Conservation (phyloP, 768 basidiomycete species). For the Pleurotus sapidus region DNA sequence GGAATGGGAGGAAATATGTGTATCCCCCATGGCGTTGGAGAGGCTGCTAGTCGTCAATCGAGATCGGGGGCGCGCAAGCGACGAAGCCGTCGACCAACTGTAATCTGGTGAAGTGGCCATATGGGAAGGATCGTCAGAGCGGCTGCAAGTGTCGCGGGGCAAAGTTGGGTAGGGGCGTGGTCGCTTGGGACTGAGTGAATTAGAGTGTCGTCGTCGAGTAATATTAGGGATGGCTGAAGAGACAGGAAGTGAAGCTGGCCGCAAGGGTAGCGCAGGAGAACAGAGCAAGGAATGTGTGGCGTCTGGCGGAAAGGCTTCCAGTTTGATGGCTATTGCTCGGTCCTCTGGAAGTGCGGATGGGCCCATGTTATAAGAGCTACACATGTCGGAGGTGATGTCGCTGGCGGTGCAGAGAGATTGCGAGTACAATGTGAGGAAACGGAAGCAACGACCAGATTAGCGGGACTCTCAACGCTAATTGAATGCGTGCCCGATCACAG, state of each 20-base stretch:
- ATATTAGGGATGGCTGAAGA: conserved; percentile 1
- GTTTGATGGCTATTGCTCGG: conserved; percentile 40
- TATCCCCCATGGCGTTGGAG: conserved; percentile 63
- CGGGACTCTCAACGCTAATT: not conserved
- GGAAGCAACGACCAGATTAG: conserved; percentile 18
- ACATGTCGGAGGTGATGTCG: conserved; percentile 10
- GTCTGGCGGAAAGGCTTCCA: conserved; percentile 31
- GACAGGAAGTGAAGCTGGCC: conserved; percentile 6
- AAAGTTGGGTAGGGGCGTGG: conserved; percentile 33
- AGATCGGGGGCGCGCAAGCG: conserved; percentile 33
- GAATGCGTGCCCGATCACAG: not conserved
- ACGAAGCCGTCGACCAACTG: conserved; percentile 21
- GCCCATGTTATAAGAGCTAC: conserved; percentile 4
- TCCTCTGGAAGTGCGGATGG: conserved; percentile 26
- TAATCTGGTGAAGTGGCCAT: conserved; percentile 35
- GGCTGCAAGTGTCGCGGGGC: conserved; percentile 24
- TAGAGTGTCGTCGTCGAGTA: conserved; percentile 8
- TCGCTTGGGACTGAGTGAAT: conserved; percentile 25
- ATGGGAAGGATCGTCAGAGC: conserved; percentile 26
- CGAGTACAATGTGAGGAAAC: conserved; percentile 4
- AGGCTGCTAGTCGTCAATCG: conserved; percentile 42
- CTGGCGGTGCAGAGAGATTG: conserved; percentile 39
- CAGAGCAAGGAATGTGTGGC: conserved; percentile 33
- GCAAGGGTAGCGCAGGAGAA: conserved; percentile 20
- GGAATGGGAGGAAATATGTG: conserved; percentile 27